A percentile compares a stretch with the other conserved stretches of the same genome.
phyloP scores from a whole-genome alignment of 2,329 filamentous ascomycete genomes.

The Aspergillus flavus region DNA sequence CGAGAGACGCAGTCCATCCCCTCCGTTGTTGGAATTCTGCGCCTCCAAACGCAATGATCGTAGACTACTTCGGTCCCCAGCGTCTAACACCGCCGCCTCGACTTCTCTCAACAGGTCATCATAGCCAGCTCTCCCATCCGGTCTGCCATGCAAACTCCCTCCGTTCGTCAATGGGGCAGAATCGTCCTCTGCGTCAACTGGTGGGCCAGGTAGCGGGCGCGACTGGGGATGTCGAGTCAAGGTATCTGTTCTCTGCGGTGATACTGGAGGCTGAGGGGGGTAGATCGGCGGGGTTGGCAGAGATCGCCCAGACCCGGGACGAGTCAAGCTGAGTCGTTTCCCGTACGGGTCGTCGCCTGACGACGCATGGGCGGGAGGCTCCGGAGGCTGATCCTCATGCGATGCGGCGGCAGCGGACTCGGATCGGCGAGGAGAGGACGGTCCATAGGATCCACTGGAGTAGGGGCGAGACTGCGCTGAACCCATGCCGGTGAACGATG shows the following conservation, averaged over 20 bases:
- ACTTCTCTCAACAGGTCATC: slow-evolving; percentile 62
- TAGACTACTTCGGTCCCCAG: slow-evolving; percentile 28
- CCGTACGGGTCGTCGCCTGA: slow-evolving; percentile 29
- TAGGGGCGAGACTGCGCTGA: slow-evolving; percentile 27
- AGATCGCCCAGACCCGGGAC: slow-evolving; percentile 40
- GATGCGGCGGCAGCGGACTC: slow-evolving; percentile 22
- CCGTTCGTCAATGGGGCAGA: slow-evolving; percentile 26
- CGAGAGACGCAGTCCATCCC: slow-evolving; percentile 32
- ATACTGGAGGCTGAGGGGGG: slow-evolving; percentile 52
- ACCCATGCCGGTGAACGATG: slow-evolving; percentile 23
- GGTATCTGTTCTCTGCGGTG: slow-evolving; percentile 55
- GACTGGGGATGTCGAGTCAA: slow-evolving; percentile 59
- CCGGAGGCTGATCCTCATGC: slow-evolving; percentile 36
- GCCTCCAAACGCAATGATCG: slow-evolving; percentile 25
- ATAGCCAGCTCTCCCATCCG: slow-evolving; percentile 47
- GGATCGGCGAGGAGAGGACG: slow-evolving; percentile 26
- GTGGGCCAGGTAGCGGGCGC: slow-evolving; percentile 62
- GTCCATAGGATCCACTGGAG: slow-evolving; percentile 22
- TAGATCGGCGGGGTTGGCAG: slow-evolving; percentile 54
- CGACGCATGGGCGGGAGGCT: slow-evolving; percentile 35
- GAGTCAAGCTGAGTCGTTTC: slow-evolving; percentile 31
- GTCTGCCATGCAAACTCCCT: slow-evolving; percentile 36
- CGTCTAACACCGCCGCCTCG: slow-evolving; percentile 53
- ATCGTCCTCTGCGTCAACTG: slow-evolving; percentile 47
- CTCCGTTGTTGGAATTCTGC: slow-evolving; percentile 18